A percentile compares a stretch with the other conserved stretches of the same genome.
These are phyloP conservation scores for Colletotrichum lindemuthianum DNA, from an alignment of 2,329 filamentous ascomycete genomes.

Conservation along the genomic window DNA sequence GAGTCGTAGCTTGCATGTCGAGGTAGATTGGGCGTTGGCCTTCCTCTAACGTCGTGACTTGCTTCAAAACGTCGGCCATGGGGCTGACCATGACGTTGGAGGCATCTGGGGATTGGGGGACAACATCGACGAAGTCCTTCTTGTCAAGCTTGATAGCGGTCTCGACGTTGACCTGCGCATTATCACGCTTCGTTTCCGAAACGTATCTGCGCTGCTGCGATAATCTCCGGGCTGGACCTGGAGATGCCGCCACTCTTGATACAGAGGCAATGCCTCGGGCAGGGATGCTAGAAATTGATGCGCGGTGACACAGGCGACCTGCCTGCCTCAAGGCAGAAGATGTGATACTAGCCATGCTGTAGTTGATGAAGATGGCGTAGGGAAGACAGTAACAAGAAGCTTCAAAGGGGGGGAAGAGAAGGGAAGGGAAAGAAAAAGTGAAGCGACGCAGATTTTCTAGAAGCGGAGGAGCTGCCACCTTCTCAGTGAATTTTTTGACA, in stretches of 20 bases:
- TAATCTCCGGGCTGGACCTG: slow-evolving; percentile 41
- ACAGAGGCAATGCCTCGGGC: slow-evolving; percentile 47
- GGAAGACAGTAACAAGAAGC: slow-evolving; percentile 33
- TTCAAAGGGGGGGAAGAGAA: slow-evolving; percentile 30
- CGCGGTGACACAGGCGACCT: slow-evolving; percentile 64
- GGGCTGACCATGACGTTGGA: slow-evolving; percentile 80
- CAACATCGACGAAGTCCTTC: slow-evolving; percentile 77
- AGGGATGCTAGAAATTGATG: slow-evolving; percentile 47
- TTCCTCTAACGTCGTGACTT: slow-evolving; percentile 92
- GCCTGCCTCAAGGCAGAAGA: slow-evolving; percentile 80
- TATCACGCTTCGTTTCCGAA: slow-evolving; percentile 81
- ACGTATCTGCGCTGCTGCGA: slow-evolving; percentile 75
- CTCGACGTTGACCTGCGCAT: slow-evolving; percentile 84
- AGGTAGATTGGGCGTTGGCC: slow-evolving; percentile 95
- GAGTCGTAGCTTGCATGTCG: slow-evolving; percentile 98
- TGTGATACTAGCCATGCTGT: slow-evolving; percentile 71
- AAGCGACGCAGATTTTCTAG: slow-evolving; percentile 4
- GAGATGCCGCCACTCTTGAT: slow-evolving; percentile 45
- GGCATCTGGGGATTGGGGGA: slow-evolving; percentile 54
- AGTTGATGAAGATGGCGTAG: slow-evolving; percentile 36
- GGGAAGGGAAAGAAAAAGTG: slow-evolving; percentile 26
- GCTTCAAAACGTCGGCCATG: slow-evolving; percentile 87
- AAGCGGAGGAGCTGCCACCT: slow-evolving; percentile 14
- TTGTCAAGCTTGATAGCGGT: slow-evolving; percentile 88
- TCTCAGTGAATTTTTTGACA: slow-evolving; percentile 21